phyloP scores from a whole-genome alignment of 2,329 filamentous ascomycete species.

The Arthrobotrys pseudoclavata region DNA sequence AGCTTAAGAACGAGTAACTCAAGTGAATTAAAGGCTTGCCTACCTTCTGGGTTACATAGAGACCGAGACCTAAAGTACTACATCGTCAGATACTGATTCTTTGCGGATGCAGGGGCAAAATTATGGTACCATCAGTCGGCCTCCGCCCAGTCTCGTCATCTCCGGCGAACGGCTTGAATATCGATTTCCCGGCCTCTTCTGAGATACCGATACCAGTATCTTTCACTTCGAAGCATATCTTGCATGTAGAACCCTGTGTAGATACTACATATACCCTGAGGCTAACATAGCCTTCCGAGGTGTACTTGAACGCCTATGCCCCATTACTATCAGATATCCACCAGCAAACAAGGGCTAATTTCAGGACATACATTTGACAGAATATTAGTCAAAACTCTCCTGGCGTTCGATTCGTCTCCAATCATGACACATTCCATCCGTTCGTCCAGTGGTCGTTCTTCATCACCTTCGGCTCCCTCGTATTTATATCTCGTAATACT shows the following conservation, averaged over 20 bases:
- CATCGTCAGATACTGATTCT: not conserved
- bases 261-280: constrained; percentile 59
- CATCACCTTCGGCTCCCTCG: constrained; percentile 47
- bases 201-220: constrained; percentile 63
- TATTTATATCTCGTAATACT: constrained; percentile 48
- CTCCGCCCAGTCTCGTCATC: constrained; percentile 53
- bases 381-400: constrained; percentile 62
- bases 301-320: constrained; percentile 62
- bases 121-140: constrained; percentile 45
- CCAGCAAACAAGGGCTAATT: not conserved
- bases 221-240: constrained; percentile 56
- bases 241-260: constrained; percentile 42
- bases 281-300: constrained; percentile 61
- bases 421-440: constrained; percentile 60
- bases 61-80: constrained; percentile 42
- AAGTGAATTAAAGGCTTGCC: too few species aligned
- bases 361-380: constrained; percentile 59
- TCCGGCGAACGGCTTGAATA: constrained; percentile 61
- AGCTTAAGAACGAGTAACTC: not conserved
- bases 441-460: constrained; percentile 55
- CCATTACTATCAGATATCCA: constrained; percentile 15
- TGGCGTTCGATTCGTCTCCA: constrained; percentile 62
- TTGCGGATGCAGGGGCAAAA: not conserved
- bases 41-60: constrained; percentile 56
- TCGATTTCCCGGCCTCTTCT: constrained; percentile 57